Conservation (phyloP, 2,329 filamentous ascomycete genomes). For the Colletotrichum zoysiae region DNA sequence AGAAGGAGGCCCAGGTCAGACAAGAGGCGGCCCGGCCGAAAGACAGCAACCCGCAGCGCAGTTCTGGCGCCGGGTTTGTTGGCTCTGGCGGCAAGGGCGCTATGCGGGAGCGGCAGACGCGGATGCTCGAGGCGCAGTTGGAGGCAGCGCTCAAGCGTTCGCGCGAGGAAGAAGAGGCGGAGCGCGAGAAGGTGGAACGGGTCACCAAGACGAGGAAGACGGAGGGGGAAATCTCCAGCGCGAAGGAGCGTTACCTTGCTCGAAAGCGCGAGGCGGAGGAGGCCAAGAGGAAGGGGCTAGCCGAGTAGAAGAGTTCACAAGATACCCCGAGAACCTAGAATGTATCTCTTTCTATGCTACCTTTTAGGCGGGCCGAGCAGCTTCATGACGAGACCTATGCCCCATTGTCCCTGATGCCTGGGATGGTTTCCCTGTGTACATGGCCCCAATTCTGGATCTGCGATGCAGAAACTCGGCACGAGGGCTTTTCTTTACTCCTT, state of each 20-base stretch:
- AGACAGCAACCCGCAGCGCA: constrained; percentile 32
- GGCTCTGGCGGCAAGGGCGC: constrained; percentile 70
- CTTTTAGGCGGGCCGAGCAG: not conserved
- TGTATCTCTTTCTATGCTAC: constrained; percentile 16
- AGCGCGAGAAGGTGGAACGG: constrained; percentile 70
- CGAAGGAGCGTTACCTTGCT: constrained; percentile 83
- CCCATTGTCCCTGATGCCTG: constrained; percentile 5
- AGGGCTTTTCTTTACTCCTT: not conserved
- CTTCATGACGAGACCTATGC: constrained; percentile 4
- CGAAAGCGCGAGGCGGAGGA: constrained; percentile 81
- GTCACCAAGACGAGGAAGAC: constrained; percentile 84
- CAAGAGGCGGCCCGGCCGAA: constrained; percentile 43
- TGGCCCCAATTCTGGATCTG: constrained; percentile 3
- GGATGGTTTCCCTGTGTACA: constrained; percentile 14
- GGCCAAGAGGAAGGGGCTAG: constrained; percentile 66
- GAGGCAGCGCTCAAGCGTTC: constrained; percentile 79
- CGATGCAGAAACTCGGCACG: not conserved
- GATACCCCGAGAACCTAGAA: constrained; percentile 47
- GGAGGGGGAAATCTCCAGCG: constrained; percentile 79
- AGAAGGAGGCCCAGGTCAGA: constrained; percentile 64
- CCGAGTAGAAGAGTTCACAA: constrained; percentile 43
- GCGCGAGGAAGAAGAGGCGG: constrained; percentile 75
- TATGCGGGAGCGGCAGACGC: constrained; percentile 80
- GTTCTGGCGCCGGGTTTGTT: constrained; percentile 52
- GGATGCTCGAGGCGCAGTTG: constrained; percentile 83